A percentile compares a stretch with the other conserved stretches of the same genome.
phyloP scores from a whole-genome alignment of 2,329 filamentous ascomycete species.

The Calonectria hongkongensis region DNA sequence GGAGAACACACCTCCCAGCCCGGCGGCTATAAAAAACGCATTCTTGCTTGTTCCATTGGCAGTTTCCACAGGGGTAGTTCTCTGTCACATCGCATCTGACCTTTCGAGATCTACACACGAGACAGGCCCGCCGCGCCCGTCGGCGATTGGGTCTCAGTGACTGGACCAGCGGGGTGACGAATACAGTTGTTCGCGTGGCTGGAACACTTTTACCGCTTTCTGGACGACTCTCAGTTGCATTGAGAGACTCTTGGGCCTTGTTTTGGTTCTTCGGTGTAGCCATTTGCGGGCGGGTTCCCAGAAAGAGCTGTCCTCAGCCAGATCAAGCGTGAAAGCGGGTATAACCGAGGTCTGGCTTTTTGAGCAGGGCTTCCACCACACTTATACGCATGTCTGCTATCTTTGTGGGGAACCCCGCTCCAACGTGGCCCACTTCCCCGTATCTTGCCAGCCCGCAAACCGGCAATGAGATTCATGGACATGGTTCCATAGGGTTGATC shows the following conservation, averaged over 20 bases:
- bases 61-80: constrained; percentile 89
- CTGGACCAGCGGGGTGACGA: constrained; percentile 3
- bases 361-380: constrained; percentile 16
- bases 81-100: constrained; percentile 95
- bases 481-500: neutral
- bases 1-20: neutral
- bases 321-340: neutral
- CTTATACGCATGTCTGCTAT: constrained; percentile 10
- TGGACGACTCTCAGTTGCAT: neutral
- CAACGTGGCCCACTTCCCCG: constrained; percentile 7
- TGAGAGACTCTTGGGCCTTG: neutral
- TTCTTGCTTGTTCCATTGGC: constrained; percentile 84
- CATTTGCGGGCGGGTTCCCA: constrained; percentile 20
- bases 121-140: constrained; percentile 89
- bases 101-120: constrained; percentile 89
- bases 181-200: neutral
- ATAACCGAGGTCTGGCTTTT: constrained; percentile 21
- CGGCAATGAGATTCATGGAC: neutral
- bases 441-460: neutral
- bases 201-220: neutral
- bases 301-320: neutral
- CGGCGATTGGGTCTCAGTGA: constrained; percentile 60
- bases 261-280: neutral
- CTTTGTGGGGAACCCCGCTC: constrained; percentile 26
- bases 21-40: constrained; percentile 32